Conservation (phyloP, 306 rosid genomes). For the Adenanthera pavonina region DNA sequence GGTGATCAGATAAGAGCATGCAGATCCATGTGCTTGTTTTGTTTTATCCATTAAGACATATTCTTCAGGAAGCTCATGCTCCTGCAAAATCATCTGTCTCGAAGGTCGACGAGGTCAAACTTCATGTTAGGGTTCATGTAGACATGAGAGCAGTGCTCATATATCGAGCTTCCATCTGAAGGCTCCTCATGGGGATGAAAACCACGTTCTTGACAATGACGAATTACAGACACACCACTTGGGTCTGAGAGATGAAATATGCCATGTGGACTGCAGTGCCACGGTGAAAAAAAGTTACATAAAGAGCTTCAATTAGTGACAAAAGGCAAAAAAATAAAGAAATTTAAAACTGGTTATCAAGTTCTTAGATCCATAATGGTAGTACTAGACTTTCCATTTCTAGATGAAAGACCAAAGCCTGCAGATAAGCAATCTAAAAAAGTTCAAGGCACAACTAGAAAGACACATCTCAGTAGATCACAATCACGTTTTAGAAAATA, state of each 20-base stretch:
- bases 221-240: constrained; percentile 82
- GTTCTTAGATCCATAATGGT: not conserved
- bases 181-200: constrained; percentile 99
- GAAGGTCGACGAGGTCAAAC: constrained; percentile 82
- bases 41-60: constrained; percentile 9
- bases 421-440: too few species aligned
- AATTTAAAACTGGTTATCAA: not conserved
- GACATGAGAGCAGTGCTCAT: constrained; percentile 98
- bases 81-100: constrained; percentile 47
- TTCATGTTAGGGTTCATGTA: constrained; percentile 74
- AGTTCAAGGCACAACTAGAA: too few species aligned
- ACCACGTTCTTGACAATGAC: constrained; percentile 90
- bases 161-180: constrained; percentile 78
- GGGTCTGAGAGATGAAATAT: constrained; percentile 97
- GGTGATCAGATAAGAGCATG: constrained; percentile 26
- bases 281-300: constrained; percentile 18
- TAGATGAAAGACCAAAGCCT: too few species aligned
- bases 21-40: constrained; percentile 30
- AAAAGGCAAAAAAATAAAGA: not conserved
- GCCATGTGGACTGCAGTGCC: constrained; percentile 84
- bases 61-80: constrained; percentile 3
- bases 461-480: too few species aligned
- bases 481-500: too few species aligned
- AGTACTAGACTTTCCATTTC: too few species aligned
- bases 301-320: constrained; percentile 37